A percentile compares a stretch with the other conserved stretches of the same genome.
Conservation (phyloP, 495 filamentous ascomycete genomes). For the Talaromyces ruber region DNA sequence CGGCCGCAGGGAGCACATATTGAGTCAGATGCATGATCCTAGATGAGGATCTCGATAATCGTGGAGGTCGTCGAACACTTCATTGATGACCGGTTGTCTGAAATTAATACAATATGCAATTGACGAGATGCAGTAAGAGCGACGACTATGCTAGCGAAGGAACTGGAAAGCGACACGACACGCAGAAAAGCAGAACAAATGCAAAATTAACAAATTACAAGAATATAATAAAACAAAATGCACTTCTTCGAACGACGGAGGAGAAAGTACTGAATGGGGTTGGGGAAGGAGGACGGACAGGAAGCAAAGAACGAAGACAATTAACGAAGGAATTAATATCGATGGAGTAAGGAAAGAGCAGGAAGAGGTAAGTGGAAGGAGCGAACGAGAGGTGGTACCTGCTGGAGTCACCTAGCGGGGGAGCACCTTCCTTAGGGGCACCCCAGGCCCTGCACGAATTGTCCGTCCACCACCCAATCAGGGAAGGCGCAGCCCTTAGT, state of each 20-base stretch:
- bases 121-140: neutral
- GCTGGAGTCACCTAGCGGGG: neutral
- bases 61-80: neutral
- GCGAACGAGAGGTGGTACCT: neutral
- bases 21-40: constrained; percentile 11
- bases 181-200: neutral
- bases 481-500: neutral
- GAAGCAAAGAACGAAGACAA: neutral
- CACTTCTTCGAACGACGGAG: neutral
- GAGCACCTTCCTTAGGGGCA: neutral
- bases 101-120: neutral
- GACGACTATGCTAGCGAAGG: neutral
- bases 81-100: neutral
- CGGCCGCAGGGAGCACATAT: constrained; percentile 9
- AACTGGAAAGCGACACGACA: neutral
- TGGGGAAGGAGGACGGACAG: neutral
- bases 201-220: neutral
- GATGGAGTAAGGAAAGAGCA: neutral
- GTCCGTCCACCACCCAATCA: neutral
- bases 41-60: constrained; percentile 1
- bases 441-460: neutral
- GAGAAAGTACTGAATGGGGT: neutral
- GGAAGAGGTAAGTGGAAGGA: neutral
- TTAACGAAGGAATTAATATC: neutral
- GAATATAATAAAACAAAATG: neutral